phyloP scores from a whole-genome alignment of 257 asterid genomes.

The Nicotiana otophora region DNA sequence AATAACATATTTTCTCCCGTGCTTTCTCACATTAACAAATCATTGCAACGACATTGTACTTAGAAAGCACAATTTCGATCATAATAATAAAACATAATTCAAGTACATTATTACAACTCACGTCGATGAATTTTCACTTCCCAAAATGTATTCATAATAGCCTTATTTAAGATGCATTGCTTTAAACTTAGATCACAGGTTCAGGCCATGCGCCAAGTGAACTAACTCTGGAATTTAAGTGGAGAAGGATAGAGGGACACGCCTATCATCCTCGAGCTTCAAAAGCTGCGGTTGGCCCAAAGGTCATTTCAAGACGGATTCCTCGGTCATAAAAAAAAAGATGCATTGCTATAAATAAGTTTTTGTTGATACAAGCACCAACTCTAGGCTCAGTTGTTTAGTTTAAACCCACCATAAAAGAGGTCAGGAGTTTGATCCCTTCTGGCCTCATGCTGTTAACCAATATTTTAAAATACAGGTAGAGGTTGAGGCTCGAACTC shows the following conservation, averaged over 20 bases:
- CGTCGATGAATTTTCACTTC: not conserved
- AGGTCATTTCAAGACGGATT: too few species aligned
- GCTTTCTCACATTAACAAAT: not conserved
- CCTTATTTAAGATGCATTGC: not conserved
- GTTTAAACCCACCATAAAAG: not conserved
- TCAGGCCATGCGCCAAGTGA: too few species aligned
- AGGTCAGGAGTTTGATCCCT: not conserved
- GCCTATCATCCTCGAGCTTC: too few species aligned
- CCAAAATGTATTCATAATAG: not conserved
- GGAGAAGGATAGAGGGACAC: too few species aligned
- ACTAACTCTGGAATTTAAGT: too few species aligned
- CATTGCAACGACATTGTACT: not conserved
- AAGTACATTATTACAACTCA: not conserved
- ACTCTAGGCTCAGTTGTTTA: not conserved
- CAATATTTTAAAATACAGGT: not conserved
- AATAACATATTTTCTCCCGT: too few species aligned
- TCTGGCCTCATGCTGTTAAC: not conserved
- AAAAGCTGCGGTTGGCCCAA: too few species aligned
- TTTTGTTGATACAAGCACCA: too few species aligned
- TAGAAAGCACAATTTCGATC: not conserved
- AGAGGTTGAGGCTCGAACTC: not conserved
- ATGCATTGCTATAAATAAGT: not conserved
- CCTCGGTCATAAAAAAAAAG: too few species aligned
- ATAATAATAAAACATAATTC: not conserved
- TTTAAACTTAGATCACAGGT: not conserved